Evolutionary conservation across 331 rosid species (phyloP), one percentile per base, ranked within the genome.

Genomic region (Cydonia oblonga): DNA sequence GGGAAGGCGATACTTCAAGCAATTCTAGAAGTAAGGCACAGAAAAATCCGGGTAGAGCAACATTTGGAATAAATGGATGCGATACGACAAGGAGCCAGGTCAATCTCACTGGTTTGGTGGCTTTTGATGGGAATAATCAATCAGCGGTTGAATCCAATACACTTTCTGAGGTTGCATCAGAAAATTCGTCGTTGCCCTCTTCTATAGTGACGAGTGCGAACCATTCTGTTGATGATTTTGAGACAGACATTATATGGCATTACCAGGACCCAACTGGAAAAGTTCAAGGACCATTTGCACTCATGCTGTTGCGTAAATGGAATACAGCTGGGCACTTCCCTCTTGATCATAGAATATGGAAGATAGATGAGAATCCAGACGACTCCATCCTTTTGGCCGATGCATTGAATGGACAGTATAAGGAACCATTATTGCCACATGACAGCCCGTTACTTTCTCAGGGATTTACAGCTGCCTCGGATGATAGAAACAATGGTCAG

Each of bases 251-350:
- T 52, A 68, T 79, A n/a, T 95, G 99, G 99, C 86, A 87, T 79
- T 95, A 95, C 80, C 90, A 66, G 78, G 99, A 95, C 76, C 96
- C 96, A 16, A 46, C 84, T 76, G 97, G 97, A 78, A 91, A 88
- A 80, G 65, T 86, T 83, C 96, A 88, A 80, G 99, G 99, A 62
- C 99, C 96, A 53, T 91, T 91, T 83, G 73, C 90, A 65, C 72
- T 88, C 86, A 51, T 52, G 68, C 93, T 84, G 74, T 78, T 95
- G 81, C 85, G 78, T 63, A 90, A 87, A 77, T 95, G 99, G 99
- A 83, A 56, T 72, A 54, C 63, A 32, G 80, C 70, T 69, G 96
- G 96, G 33, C 80, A 44, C 80, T 91, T 95, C 80, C 95, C 99
- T 80, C 74, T 79, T 46, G 84, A 89, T 74, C 84, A 87, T 76